Evolutionary conservation across 495 filamentous ascomycete genomes (phyloP).

Genomic region (Aspergillus ellipticus): DNA sequence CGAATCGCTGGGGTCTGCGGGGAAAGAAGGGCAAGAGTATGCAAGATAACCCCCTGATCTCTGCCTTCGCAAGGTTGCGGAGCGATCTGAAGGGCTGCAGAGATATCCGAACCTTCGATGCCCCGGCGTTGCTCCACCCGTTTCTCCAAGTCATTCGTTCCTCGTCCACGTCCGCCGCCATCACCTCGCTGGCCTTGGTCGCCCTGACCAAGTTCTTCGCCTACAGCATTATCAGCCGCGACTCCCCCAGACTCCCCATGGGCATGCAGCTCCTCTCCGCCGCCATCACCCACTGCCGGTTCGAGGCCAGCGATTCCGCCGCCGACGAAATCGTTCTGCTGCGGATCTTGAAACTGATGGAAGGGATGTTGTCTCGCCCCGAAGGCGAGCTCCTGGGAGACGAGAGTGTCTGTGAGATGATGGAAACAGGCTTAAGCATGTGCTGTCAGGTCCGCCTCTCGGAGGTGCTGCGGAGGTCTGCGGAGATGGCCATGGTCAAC

Average conservation of each 20-base stretch:
- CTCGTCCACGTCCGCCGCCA: constrained; percentile 91
- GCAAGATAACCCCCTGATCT: constrained; percentile 96
- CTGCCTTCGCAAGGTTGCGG: constrained; percentile 85
- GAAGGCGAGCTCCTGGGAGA: constrained; percentile 89
- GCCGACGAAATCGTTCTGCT: constrained; percentile 93
- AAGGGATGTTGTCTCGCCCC: constrained; percentile 90
- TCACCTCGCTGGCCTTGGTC: constrained; percentile 89
- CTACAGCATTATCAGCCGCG: constrained; percentile 81
- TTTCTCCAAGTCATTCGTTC: constrained; percentile 97
- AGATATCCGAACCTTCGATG: constrained; percentile 89
- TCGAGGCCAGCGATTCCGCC: constrained; percentile 91
- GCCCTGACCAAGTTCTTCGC: constrained; percentile 97
- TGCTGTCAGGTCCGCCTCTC: constrained; percentile 92
- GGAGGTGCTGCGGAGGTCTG: constrained; percentile 83
- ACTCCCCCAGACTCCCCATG: constrained; percentile 78
- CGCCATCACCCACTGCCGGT: constrained; percentile 95
- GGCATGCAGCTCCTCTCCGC: constrained; percentile 94
- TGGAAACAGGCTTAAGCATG: constrained; percentile 97
- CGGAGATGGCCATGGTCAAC: constrained; percentile 94
- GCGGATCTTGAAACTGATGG: constrained; percentile 95
- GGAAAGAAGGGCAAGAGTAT: constrained; percentile 98
- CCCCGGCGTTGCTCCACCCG: constrained; percentile 83
- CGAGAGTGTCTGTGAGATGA: constrained; percentile 98
- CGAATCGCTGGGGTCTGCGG: constrained; percentile 79
- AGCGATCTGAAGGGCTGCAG: constrained; percentile 87